These are phyloP conservation scores for Astragalus membranaceus DNA, from an alignment of 306 rosid species.

Conservation along the genomic window DNA sequence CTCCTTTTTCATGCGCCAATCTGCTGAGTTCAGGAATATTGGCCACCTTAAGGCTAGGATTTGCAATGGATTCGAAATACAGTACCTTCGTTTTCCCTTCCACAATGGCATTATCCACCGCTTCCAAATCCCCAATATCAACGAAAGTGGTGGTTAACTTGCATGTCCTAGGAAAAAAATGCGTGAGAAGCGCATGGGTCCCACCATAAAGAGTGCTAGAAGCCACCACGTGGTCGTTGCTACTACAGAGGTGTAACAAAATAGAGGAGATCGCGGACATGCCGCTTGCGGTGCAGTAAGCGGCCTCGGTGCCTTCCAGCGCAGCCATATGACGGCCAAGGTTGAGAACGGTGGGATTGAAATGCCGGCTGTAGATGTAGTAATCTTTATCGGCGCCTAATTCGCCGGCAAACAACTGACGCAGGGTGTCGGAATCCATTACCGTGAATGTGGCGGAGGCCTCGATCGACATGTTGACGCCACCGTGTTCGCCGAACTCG, in stretches of 20 bases:
- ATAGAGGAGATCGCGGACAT: conserved; percentile 52
- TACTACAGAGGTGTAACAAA: conserved; percentile 53
- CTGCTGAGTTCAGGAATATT: conserved; percentile 57
- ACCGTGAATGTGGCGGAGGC: conserved; percentile 97
- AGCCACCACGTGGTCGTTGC: conserved; percentile 65
- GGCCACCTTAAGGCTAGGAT: conserved; percentile 67
- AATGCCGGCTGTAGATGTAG: conserved; percentile 37
- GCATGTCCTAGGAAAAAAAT: conserved; percentile 57
- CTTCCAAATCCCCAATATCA: conserved; percentile 37
- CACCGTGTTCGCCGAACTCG: conserved; percentile 94
- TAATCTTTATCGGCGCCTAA: conserved; percentile 75
- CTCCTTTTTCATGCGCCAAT: conserved; percentile 49
- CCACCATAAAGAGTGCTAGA: conserved; percentile 63
- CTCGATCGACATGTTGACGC: conserved; percentile 94
- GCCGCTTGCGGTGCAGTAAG: conserved; percentile 43
- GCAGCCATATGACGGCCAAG: conserved; percentile 91
- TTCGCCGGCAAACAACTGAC: conserved; percentile 81
- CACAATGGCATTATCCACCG: conserved; percentile 47
- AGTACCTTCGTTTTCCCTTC: conserved; percentile 62
- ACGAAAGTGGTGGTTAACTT: conserved; percentile 58
- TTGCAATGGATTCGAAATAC: conserved; percentile 63
- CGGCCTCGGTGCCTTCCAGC: conserved; percentile 80
- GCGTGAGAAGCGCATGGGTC: conserved; percentile 72
- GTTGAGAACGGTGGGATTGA: conserved; percentile 60
- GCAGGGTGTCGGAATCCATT: conserved; percentile 87